Conservation (phyloP, 2,329 filamentous ascomycete species). For the Sclerotiophoma versabilis region DNA sequence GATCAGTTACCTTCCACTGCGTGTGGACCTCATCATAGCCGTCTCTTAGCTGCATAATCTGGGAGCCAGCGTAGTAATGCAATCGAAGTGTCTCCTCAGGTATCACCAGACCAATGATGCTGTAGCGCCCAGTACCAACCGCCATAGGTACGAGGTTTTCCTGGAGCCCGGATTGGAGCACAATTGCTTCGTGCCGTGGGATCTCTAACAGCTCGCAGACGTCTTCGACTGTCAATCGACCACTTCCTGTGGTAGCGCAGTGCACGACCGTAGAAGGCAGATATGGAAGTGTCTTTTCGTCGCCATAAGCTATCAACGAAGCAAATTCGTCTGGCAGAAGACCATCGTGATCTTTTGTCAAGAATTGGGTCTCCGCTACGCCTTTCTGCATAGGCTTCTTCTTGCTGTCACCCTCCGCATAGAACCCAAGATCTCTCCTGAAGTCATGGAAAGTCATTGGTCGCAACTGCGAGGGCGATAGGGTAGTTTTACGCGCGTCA, state of each 20-base stretch:
- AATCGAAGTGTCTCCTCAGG: conserved; percentile 55
- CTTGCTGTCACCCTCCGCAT: conserved; percentile 12
- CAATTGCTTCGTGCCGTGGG: conserved; percentile 47
- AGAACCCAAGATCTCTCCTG: conserved; percentile 24
- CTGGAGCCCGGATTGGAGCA: conserved; percentile 58
- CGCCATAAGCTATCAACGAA: conserved; percentile 37
- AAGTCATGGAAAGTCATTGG: conserved; percentile 31
- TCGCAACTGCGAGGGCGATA: conserved; percentile 19
- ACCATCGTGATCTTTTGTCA: conserved; percentile 18
- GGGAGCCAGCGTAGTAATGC: conserved; percentile 42
- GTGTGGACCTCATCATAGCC: conserved; percentile 38
- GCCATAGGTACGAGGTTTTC: conserved; percentile 49
- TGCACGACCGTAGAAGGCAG: conserved; percentile 42
- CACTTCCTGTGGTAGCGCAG: conserved; percentile 44
- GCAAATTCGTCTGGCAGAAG: conserved; percentile 34
- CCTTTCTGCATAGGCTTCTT: conserved; percentile 12
- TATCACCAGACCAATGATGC: conserved; percentile 74
- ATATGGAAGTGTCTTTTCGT: conserved; percentile 29
- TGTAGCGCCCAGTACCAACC: conserved; percentile 67
- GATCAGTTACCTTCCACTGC: conserved; percentile 36
- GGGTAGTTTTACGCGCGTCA: conserved; percentile 11
- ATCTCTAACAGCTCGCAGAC: conserved; percentile 48
- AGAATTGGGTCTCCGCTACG: conserved; percentile 1
- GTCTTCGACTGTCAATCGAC: conserved; percentile 45
- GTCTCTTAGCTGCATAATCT: conserved; percentile 38